Base-by-base conservation (phyloP, 495 filamentous ascomycete genomes). In the Hypomontagnella submonticulosa region DNA sequence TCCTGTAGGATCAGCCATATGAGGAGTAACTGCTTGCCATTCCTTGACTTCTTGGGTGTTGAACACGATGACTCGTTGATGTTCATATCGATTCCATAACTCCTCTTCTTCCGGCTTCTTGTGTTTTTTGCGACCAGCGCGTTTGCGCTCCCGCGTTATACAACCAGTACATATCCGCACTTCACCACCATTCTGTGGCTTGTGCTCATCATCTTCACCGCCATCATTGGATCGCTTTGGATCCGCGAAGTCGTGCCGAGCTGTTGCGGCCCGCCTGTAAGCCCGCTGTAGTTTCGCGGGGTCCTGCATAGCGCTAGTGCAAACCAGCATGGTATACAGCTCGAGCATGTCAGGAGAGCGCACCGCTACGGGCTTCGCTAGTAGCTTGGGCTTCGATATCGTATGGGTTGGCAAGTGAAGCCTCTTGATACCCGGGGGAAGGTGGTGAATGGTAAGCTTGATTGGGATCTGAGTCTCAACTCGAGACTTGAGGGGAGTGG, bases 401-500 rank as follows among this genome's bases (percentile, higher is more conserved):
- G 92, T 92, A 71, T 95, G 86, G 2, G 89, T 87, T 12, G 93
- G 94, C 18, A 98, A 81, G 75, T 96, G 92, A 36, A 98, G 72
- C 61, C 87, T 92, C 53, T 86, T 90, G 32, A 93, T 85, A 15
- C 90, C 89, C 2, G 76, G 69, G 1, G 93, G 93, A 46, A 93
- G 76, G 9, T 89, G 86, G 50, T 83, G 85, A 5, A 97, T 77
- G 3, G 88, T 90, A 62, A 97, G 79, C 64, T 85, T 86, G 61
- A 97, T 89, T 2, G 88, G 87, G 58, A 97, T 96, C 71, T 98
- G 94, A 0, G 94, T 98, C 79, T 98, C 94, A 13, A 98, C 94
- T 7, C 94, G 86, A 13, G 93, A 96, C 76, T 97, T 98, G 55
- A 84, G 72, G 8, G 88, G 86, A 2, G 87, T 88, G 1, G 87